Conservation (phyloP, 192 early-diverging fungal species). For the Piromyces finnis region DNA sequence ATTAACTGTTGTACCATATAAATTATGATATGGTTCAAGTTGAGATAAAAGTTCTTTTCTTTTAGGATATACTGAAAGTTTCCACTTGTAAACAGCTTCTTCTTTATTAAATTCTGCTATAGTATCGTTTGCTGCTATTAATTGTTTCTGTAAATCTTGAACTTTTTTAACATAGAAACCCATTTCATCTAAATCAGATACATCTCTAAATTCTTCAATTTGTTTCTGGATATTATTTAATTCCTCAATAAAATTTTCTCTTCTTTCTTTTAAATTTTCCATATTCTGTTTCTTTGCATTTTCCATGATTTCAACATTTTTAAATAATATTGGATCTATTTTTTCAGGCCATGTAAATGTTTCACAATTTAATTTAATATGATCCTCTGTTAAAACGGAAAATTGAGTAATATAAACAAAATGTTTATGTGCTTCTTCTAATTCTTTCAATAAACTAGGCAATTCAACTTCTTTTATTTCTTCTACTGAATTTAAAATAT, state of each 20-base stretch:
- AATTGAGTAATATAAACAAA: slow-evolving; percentile 33
- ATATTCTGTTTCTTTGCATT: slow-evolving; percentile 31
- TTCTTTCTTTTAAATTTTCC: slow-evolving; percentile 23
- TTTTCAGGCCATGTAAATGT: slow-evolving; percentile 43
- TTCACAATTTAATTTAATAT: slow-evolving; percentile 33
- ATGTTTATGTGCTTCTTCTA: slow-evolving; percentile 27
- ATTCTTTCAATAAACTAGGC: slow-evolving; percentile 19
- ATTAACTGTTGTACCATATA: slow-evolving; percentile 40
- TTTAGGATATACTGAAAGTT: slow-evolving; percentile 33
- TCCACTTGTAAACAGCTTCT: slow-evolving; percentile 38
- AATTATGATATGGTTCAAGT: slow-evolving; percentile 36
- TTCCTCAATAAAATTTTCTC: slow-evolving; percentile 29
- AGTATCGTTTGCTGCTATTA: slow-evolving; percentile 28
- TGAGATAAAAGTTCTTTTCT: slow-evolving; percentile 26
- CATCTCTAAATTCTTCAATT: slow-evolving; percentile 38
- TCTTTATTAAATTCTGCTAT: slow-evolving; percentile 40
- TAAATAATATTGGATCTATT: slow-evolving; percentile 26
- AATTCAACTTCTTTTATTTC: slow-evolving; percentile 16
- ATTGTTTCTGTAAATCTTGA: slow-evolving; percentile 29
- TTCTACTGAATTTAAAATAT: slow-evolving; percentile 40
- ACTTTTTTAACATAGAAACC: slow-evolving; percentile 52
- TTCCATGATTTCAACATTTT: slow-evolving; percentile 31
- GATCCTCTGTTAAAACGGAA: slow-evolving; percentile 27
- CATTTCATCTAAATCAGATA: slow-evolving; percentile 46
- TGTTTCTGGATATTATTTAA: slow-evolving; percentile 32